Base-by-base conservation (phyloP, 2,329 filamentous ascomycete species). In the Aspergillus caelatus region DNA sequence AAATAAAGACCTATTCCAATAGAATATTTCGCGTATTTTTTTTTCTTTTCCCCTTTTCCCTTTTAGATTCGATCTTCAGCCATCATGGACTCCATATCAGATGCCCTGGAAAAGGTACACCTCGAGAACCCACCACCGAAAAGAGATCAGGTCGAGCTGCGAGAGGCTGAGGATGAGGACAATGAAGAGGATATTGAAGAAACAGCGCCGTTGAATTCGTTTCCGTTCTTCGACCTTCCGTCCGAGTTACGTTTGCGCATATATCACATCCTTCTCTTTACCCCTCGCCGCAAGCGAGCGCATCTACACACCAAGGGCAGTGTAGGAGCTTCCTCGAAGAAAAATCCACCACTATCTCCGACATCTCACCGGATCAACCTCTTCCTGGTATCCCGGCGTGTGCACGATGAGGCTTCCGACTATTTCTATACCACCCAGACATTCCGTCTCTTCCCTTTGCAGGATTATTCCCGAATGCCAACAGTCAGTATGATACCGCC, bases 211-310 rank as follows among this genome's bases (percentile, higher is more conserved):
- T 64, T 55, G 54, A 60, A 66, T 34, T 74, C 78, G 7, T 86
- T 86, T 70, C 81, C 75, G 60, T 84, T 86, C 74, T 81, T 86
- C 70, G 79, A 82, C 60, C 77, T 86, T 2, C 84, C 84, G 1
- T 80, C 78, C n/a, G 84, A 86, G 65, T 78, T 86, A 45, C 82
- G 84, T 26, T 71, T 82, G n/a, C 78, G 77, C 60, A 78, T 86
- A 62, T 84, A 85, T 70, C 73, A 79, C 62, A 74, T 78, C 52
- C 71, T 82, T 43, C 79, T 86, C 56, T 77, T 78, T 72, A 73
- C 72, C 3, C 74, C 75, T 1, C 69, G 67, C 48, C 73, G 69
- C 62, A 77, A 69, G 43, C 72, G 66, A 57, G 65, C 64, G 52
- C 8, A 23, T 16, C 41, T 64, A 50, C 70, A 71, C 45, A 66